Base-by-base conservation (phyloP, 176 grass and related monocot species). In the Oryza rufipogon region DNA sequence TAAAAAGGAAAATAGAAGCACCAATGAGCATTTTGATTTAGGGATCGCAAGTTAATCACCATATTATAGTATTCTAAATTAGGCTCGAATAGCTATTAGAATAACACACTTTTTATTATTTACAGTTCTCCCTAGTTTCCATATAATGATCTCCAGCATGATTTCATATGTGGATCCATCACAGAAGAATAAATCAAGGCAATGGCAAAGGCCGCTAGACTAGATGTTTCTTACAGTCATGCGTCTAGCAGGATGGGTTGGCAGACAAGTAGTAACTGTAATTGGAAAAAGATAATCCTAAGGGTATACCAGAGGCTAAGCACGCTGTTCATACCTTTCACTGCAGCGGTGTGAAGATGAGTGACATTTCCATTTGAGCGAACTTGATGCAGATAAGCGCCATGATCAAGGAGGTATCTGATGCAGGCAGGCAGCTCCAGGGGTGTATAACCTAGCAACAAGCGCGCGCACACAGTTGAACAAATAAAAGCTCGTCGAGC, bases 381-480 rank as follows among this genome's bases (percentile, higher is more conserved):
- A 16, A 15, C 30, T 0, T 22, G 11, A 44, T 68, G 60, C 61
- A 86, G 32, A 86, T 80, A 11, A 67, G 60, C 76, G 10, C 84
- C 84, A 66, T 67, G 58, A 51, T 80, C 84, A 74, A 47, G 5
- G 66, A 86, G 84, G 48, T 67, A 80, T 61, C 45, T 80, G 32
- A 80, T n/a, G 45, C 60, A 80, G 77, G 84, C 38, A 80, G 84
- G 6, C 84, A 28, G 84, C 84, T 32, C 70, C n/a, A 63, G 5
- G 0, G 77, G 84, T 2, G 70, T 44, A 26, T 28, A 86, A 15
- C 15, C 83, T 85, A 69, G 74, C 65, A 70, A 74, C 56, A 75
- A 26, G 44, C 54, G 1, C 54, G 2, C 52, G 11, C 44, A 48
- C 11, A 60, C 54, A n/a, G 7, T n/a, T n/a, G 17, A 60, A n/a